These are phyloP conservation scores for Colletotrichum australisinense DNA, from an alignment of 2,329 filamentous ascomycete genomes.

Conservation along the genomic window DNA sequence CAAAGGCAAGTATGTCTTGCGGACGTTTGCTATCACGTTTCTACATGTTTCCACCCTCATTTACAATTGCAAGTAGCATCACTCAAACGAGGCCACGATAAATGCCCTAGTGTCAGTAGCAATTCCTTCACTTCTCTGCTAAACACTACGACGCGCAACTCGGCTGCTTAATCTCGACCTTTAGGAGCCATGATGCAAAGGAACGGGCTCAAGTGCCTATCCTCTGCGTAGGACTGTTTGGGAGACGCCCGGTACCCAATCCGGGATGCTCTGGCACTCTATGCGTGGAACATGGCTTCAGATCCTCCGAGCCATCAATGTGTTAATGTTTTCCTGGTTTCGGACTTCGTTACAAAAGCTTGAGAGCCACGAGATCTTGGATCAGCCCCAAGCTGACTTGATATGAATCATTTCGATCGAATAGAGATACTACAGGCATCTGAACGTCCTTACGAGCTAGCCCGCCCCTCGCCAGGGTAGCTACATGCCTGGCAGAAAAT, in stretches of 20 bases:
- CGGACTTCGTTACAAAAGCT: background rate
- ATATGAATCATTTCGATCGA: background rate
- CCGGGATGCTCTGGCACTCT: background rate
- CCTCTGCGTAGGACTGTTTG: background rate
- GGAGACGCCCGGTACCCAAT: background rate
- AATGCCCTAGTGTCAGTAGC: background rate
- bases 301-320: background rate
- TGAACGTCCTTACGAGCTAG: background rate
- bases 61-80: background rate
- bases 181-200: background rate
- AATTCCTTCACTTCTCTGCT: background rate
- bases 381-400: background rate
- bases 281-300: background rate
- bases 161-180: background rate
- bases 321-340: background rate
- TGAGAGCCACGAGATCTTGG: background rate
- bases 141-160: background rate
- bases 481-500: background rate
- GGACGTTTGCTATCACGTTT: background rate
- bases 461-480: background rate
- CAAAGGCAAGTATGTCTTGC: background rate
- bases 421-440: background rate
- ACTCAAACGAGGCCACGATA: background rate
- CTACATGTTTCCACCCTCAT: background rate
- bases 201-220: background rate